Percentiles rank a stretch among this genome's conserved stretches.
phyloP scores from a whole-genome alignment of 129 eudicot genomes.

The carrot (Daucus carota) region DH1_v3.0 NC_030382.2:52654501-52655000 shows the following conservation, averaged over 20 bases:
- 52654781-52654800: neutral
- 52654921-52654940: neutral
- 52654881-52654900: neutral
- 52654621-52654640: conserved; percentile 89
- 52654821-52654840: neutral
- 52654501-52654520: conserved; percentile 98
- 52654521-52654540: conserved; percentile 85
- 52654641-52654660: conserved; percentile 81
- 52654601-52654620: conserved; percentile 88
- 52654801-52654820: neutral
- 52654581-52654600: conserved; percentile 94
- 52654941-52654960: neutral
- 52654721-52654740: conserved; percentile 78
- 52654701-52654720: conserved; percentile 99
- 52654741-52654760: conserved; percentile 77
- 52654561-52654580: conserved; percentile 99
- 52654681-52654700: conserved; percentile 73
- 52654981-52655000: neutral
- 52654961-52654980: neutral
- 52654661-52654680: conserved; percentile 89
- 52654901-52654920: neutral
- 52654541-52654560: conserved; percentile 90
- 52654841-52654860: neutral
- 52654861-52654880: neutral
- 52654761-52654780: conserved; percentile 55